phyloP scores from a whole-genome alignment of 441 rosid genomes.

The Jatropha podagrica region DNA sequence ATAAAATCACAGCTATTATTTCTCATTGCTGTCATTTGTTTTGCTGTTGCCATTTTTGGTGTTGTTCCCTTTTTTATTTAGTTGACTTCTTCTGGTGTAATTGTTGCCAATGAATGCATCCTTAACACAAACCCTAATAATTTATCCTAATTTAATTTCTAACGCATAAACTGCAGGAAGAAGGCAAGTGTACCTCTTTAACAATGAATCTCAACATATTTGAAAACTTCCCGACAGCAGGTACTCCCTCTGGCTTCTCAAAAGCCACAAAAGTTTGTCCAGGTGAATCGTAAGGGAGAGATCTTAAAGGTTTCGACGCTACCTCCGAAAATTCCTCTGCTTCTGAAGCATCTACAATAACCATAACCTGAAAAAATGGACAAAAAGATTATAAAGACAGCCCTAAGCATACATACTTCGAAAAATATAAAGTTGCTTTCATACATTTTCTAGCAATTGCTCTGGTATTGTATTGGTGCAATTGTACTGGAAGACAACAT shows the following conservation, averaged over 20 bases:
- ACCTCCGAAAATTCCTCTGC: constrained; percentile 77
- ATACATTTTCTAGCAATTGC: constrained; percentile 90
- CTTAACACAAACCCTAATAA: no score
- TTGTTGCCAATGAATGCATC: no score
- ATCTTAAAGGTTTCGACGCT: constrained; percentile 61
- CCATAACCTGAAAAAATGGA: constrained; percentile 60
- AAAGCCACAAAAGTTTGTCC: constrained; percentile 88
- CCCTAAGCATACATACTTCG: constrained; percentile 4
- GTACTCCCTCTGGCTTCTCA: constrained; percentile 81
- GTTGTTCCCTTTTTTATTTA: no score
- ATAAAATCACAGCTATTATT: no score
- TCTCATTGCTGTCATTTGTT: no score
- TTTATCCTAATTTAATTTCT: background rate
- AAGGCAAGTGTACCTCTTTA: constrained; percentile 61
- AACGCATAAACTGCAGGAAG: background rate
- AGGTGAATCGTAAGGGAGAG: constrained; percentile 93
- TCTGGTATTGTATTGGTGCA: constrained; percentile 96
- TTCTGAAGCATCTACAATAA: constrained; percentile 87
- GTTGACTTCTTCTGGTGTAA: no score
- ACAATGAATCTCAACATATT: constrained; percentile 83
- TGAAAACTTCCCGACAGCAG: constrained; percentile 86
- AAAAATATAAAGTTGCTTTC: constrained; percentile 12
- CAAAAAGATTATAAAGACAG: constrained; percentile 19
- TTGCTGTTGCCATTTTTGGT: no score
- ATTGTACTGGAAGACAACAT: constrained; percentile 92